A percentile compares a stretch with the other conserved stretches of the same genome.
These are phyloP conservation scores for Ballota nigra DNA, from an alignment of 257 asterid species.

Conservation along the genomic window DNA sequence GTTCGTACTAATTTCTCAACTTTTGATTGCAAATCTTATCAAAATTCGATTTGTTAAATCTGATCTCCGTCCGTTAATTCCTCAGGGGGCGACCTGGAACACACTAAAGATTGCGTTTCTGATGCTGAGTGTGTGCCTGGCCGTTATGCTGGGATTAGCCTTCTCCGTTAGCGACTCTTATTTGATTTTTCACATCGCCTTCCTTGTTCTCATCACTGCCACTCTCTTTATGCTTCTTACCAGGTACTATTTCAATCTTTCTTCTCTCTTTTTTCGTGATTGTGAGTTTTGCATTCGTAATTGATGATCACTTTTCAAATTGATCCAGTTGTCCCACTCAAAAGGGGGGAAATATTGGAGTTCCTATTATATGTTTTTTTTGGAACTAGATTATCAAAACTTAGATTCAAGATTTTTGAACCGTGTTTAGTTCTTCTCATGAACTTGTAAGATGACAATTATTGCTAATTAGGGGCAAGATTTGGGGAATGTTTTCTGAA, in stretches of 20 bases:
- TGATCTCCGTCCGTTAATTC: conserved; percentile 17
- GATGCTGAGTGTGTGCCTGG: conserved; percentile 77
- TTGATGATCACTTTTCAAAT: no score
- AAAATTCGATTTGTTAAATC: conserved; percentile 6
- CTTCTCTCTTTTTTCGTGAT: neutral
- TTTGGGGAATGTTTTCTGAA: neutral
- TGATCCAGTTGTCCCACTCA: neutral
- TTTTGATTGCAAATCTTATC: neutral
- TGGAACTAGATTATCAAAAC: neutral
- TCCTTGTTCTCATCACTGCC: conserved; percentile 73
- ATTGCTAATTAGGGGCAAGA: neutral
- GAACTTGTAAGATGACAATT: neutral
- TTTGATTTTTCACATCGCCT: conserved; percentile 63
- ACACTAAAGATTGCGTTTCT: conserved; percentile 71
- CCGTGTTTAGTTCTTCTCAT: no score
- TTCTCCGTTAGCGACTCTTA: conserved; percentile 72
- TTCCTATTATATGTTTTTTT: no score
- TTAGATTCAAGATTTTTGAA: neutral
- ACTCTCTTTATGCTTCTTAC: conserved; percentile 78
- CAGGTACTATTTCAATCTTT: conserved; percentile 43
- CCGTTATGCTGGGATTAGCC: conserved; percentile 76
- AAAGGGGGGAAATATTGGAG: neutral
- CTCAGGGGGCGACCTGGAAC: conserved; percentile 88
- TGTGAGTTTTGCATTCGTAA: neutral
- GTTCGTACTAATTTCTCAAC: conserved; percentile 33